Evolutionary conservation across 306 rosid genomes (phyloP).

Genomic region (Quercus parvula): DNA sequence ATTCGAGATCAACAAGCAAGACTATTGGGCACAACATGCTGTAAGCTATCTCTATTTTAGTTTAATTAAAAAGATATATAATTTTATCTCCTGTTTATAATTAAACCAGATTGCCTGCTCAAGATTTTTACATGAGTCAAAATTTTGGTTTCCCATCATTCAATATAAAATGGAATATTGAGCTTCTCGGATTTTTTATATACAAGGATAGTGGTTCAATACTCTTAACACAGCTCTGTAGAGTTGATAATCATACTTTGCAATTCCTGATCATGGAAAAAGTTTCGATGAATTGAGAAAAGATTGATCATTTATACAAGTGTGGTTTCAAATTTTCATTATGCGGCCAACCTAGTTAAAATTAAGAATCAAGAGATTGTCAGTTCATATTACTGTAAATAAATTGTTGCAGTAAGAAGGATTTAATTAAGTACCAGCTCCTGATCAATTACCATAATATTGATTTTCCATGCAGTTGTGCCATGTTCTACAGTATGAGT

Average conservation of each 20-base stretch:
- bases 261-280: not conserved
- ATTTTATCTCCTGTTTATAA: not conserved
- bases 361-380: not conserved
- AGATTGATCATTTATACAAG: not conserved
- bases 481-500: conserved; percentile 79
- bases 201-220: not conserved
- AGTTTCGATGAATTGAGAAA: not conserved
- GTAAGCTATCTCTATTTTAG: conserved; percentile 41
- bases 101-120: not conserved
- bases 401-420: not conserved
- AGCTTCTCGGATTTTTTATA: not conserved
- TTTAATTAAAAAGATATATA: conserved; percentile 6
- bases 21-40: conserved; percentile 82
- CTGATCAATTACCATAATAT: conserved; percentile 8
- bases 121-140: conserved; percentile 1
- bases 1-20: conserved; percentile 61
- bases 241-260: not conserved
- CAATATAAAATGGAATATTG: conserved; percentile 1
- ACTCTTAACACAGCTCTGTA: not conserved
- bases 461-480: conserved; percentile 62
- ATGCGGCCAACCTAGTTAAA: not conserved
- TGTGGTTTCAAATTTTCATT: conserved; percentile 10
- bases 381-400: not conserved
- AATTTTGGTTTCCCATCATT: not conserved
- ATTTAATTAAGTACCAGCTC: not conserved